Conservation (phyloP, 2,329 filamentous ascomycete genomes). For the Venturia pyrina region DNA sequence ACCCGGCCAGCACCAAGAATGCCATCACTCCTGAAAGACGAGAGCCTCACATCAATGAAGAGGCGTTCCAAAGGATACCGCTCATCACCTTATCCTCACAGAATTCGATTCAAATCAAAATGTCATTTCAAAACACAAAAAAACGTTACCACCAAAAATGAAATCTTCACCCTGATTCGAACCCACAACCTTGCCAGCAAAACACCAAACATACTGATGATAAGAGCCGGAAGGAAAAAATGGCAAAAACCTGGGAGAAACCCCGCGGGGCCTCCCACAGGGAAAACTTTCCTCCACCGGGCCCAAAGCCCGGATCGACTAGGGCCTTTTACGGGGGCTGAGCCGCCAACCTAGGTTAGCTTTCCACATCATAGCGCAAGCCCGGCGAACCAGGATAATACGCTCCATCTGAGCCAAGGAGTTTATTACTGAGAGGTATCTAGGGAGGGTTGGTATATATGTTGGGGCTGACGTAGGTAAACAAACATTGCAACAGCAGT, state of each 20-base stretch:
- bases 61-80: too few relatives aligned
- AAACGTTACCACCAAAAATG: background rate
- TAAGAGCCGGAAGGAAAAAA: background rate
- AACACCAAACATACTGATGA: background rate
- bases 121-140: too few relatives aligned
- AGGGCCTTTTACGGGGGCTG: background rate
- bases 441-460: background rate
- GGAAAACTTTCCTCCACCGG: background rate
- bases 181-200: background rate
- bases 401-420: too few relatives aligned
- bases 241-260: background rate
- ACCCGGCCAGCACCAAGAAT: background rate
- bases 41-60: background rate
- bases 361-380: too few relatives aligned
- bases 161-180: background rate
- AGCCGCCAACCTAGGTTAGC: too few relatives aligned
- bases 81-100: too few relatives aligned
- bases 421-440: background rate
- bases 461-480: background rate
- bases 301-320: background rate
- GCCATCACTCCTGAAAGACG: background rate
- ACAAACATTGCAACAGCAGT: background rate
- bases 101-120: too few relatives aligned
- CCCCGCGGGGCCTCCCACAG: background rate
- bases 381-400: too few relatives aligned